These are phyloP conservation scores for Clonostachys chloroleuca DNA, from an alignment of 2,329 filamentous ascomycete species.

Conservation along the genomic window DNA sequence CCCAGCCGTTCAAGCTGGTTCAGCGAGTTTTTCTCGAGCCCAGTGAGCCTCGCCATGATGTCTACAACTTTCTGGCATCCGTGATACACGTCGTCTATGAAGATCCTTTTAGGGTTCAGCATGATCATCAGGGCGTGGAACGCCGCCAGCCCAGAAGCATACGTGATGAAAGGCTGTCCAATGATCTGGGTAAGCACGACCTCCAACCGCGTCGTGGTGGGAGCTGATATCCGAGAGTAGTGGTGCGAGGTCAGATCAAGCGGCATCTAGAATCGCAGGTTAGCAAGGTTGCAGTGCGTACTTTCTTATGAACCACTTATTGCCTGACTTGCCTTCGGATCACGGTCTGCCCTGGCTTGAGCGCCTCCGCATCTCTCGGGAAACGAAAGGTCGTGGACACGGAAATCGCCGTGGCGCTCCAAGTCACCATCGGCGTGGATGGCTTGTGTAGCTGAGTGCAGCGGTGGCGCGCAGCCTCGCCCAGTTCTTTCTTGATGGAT, in stretches of 20 bases:
- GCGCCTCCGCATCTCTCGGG: constrained; percentile 60
- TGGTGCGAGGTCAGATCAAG: constrained; percentile 61
- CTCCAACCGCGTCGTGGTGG: constrained; percentile 83
- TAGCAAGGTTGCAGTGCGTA: background rate
- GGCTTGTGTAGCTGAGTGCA: constrained; percentile 54
- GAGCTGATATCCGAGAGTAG: constrained; percentile 77
- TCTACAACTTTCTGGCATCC: constrained; percentile 84
- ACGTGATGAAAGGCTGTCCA: constrained; percentile 66
- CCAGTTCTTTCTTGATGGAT: no score
- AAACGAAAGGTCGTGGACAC: constrained; percentile 92
- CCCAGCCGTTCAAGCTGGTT: constrained; percentile 64
- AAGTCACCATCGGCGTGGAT: constrained; percentile 79
- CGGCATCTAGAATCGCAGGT: constrained; percentile 27
- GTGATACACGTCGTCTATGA: constrained; percentile 85
- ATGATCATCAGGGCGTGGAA: constrained; percentile 86
- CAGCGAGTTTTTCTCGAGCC: constrained; percentile 68
- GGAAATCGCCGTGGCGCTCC: constrained; percentile 73
- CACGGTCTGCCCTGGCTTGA: constrained; percentile 14
- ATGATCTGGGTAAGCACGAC: constrained; percentile 75
- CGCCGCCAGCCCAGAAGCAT: constrained; percentile 79
- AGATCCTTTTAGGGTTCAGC: constrained; percentile 76
- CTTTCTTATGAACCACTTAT: constrained; percentile 49
- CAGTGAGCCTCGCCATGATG: constrained; percentile 71
- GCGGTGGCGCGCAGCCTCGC: no score
- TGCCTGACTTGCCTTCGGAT: constrained; percentile 9